Conservation (phyloP, 2,329 filamentous ascomycete genomes). For the Penicillium vulpinum region DNA sequence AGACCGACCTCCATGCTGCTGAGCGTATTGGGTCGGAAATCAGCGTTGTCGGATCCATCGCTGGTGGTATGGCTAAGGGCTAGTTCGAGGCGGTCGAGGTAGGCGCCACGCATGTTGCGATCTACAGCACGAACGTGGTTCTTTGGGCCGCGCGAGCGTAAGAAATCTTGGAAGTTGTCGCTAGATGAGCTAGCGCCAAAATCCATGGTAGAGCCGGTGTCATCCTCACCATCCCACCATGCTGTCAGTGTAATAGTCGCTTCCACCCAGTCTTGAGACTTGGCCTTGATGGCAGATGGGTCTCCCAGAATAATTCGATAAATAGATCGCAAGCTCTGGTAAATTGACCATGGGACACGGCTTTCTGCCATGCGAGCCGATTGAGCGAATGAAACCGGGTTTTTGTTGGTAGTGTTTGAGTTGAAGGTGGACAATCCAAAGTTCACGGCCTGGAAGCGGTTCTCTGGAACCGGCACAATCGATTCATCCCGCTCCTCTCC, state of each 20-base stretch:
- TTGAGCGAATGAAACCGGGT: conserved; percentile 63
- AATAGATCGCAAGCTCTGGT: conserved; percentile 76
- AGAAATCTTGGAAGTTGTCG: conserved; percentile 20
- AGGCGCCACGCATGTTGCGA: conserved; percentile 62
- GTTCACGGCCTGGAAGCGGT: conserved; percentile 49
- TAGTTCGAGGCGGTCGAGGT: conserved; percentile 70
- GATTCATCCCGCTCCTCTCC: conserved; percentile 58
- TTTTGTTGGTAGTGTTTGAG: conserved; percentile 43
- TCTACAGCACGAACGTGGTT: conserved; percentile 48
- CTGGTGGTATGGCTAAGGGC: conserved; percentile 67
- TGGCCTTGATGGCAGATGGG: conserved; percentile 70
- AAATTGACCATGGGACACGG: conserved; percentile 84
- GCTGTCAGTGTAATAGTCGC: conserved; percentile 77
- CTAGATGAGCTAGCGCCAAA: conserved; percentile 25
- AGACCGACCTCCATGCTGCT: conserved; percentile 78
- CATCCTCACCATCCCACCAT: conserved; percentile 88
- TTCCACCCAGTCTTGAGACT: conserved; percentile 89
- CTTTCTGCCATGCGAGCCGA: conserved; percentile 74
- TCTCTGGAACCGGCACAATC: conserved; percentile 41
- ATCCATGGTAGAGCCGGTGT: conserved; percentile 44
- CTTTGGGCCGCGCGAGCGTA: conserved; percentile 31
- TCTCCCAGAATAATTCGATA: conserved; percentile 81
- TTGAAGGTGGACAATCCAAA: conserved; percentile 46
- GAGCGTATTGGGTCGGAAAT: conserved; percentile 72
- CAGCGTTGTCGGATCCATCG: conserved; percentile 59